Base-by-base conservation (phyloP, 2,329 filamentous ascomycete species). In the Phialemoniopsis sp. region DNA sequence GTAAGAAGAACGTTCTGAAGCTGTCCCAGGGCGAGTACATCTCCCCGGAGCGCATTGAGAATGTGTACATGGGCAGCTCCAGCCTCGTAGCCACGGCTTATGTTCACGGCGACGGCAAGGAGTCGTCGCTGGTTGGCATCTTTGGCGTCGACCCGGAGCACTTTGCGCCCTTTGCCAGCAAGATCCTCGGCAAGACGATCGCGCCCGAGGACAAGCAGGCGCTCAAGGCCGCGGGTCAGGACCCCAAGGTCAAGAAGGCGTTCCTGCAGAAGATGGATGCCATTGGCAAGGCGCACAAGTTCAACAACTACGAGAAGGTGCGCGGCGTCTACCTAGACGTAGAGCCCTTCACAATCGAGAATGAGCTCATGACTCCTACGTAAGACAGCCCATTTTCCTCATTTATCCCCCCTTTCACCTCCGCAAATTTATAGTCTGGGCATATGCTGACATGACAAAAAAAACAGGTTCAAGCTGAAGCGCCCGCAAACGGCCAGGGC, bases 1-100 rank as follows among this genome's bases (percentile, higher is more conserved):
- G 93, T 54, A 85, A 89, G 67, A 98, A 98, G 85, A 97, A 97
- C 66, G 88, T 98, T n/a, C 80, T 98, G 58, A 98, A 98, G 76
- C 80, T 98, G 40, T 84, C 91, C 0, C 93, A 98, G 65, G 93
- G 93, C 61, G 93, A 98, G 68, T 98, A 98, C 67, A 89, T 98
- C 55, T 95, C 90, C 2, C 93, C 93, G 13, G 93, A 98, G 68
- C 87, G 90, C 41, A 88, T 98, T 57, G 93, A 98, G 72, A 96
- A 95, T 60, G 85, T 95, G 29, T 94, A 90, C 62, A 73, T 94
- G 46, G 88, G 86, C 46, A 89, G 85, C 66, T 82, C 82, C 46
- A 84, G 79, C 48, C 82, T 90, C 51, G 68, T 97, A 18, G 78
- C 82, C 16, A 85, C 85, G 56, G 89, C 84, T 3, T 96, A 88